Evolutionary conservation across 1,139 yeast genomes (phyloP).

Genomic region (Taphrina confusa): DNA sequence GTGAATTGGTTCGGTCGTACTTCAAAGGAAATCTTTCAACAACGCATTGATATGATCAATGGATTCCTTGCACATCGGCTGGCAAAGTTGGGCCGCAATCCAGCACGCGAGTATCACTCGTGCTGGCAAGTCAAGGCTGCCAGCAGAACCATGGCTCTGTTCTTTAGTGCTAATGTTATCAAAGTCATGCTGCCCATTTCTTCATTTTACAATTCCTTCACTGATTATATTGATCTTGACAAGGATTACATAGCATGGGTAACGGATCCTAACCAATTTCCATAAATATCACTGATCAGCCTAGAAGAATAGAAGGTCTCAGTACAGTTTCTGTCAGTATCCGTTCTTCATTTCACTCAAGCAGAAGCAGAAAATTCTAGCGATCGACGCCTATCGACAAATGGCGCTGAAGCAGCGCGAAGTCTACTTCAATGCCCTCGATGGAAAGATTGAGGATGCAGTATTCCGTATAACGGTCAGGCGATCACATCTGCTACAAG

Average conservation of each 20-base stretch:
- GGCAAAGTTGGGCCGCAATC: conserved; percentile 36
- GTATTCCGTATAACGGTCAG: conserved; percentile 68
- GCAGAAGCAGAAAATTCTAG: conserved; percentile 74
- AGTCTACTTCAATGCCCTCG: conserved; percentile 76
- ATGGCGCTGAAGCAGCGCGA: conserved; percentile 90
- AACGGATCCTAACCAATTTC: neutral
- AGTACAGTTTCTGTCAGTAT: conserved; percentile 63
- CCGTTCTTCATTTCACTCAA: conserved; percentile 84
- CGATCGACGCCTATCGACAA: conserved; percentile 75
- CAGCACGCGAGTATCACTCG: conserved; percentile 54
- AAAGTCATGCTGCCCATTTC: conserved; percentile 51
- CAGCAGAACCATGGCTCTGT: conserved; percentile 58
- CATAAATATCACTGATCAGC: neutral
- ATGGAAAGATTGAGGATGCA: conserved; percentile 63
- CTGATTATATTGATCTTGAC: conserved; percentile 73
- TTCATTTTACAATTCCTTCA: conserved; percentile 73
- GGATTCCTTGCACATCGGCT: conserved; percentile 49
- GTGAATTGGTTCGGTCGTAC: conserved; percentile 61
- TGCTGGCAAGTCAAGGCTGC: conserved; percentile 82
- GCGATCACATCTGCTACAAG: conserved; percentile 66
- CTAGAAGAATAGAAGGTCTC: conserved; percentile 46
- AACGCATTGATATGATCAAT: conserved; percentile 47
- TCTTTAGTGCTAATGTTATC: conserved; percentile 56
- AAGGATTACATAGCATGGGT: conserved; percentile 82
- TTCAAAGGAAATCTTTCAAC: conserved; percentile 49